phyloP scores from a whole-genome alignment of 148 eudicot genomes.

The Rheum nobile region DNA sequence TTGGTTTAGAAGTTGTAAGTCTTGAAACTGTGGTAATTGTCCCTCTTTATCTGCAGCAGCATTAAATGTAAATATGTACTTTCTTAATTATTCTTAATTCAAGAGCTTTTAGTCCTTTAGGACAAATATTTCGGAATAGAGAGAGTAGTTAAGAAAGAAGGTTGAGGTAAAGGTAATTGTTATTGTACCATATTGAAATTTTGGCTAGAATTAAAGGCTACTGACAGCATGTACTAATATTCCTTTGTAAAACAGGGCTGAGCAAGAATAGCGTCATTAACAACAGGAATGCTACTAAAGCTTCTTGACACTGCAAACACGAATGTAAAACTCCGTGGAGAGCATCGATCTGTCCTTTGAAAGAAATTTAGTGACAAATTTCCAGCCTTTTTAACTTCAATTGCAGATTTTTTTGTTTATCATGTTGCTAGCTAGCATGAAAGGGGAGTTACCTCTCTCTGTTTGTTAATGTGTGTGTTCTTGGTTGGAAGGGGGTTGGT shows the following conservation, averaged over 20 bases:
- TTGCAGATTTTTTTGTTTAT: not conserved
- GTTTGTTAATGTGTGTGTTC: not conserved
- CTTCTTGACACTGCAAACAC: constrained; percentile 34
- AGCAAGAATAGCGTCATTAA: constrained; percentile 33
- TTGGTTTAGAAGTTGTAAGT: no score
- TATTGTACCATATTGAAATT: no score
- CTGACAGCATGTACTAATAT: not conserved
- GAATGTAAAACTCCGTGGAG: constrained; percentile 10
- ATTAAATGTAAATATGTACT: no score
- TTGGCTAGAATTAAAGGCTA: no score
- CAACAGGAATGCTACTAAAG: constrained; percentile 32
- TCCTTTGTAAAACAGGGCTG: not conserved
- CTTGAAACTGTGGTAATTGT: no score
- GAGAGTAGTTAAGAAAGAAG: no score
- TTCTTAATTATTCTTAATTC: no score
- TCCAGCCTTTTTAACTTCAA: not conserved
- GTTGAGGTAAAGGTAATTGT: no score
- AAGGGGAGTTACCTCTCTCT: not conserved
- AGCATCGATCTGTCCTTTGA: constrained; percentile 19
- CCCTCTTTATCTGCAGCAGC: no score
- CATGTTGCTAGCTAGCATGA: no score
- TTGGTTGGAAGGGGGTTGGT: not conserved
- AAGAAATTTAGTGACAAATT: not conserved
- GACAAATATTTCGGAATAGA: no score
- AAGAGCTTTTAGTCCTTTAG: no score